phyloP scores from a whole-genome alignment of 192 early-diverging fungal genomes.

The Gonapodya sp. region DNA sequence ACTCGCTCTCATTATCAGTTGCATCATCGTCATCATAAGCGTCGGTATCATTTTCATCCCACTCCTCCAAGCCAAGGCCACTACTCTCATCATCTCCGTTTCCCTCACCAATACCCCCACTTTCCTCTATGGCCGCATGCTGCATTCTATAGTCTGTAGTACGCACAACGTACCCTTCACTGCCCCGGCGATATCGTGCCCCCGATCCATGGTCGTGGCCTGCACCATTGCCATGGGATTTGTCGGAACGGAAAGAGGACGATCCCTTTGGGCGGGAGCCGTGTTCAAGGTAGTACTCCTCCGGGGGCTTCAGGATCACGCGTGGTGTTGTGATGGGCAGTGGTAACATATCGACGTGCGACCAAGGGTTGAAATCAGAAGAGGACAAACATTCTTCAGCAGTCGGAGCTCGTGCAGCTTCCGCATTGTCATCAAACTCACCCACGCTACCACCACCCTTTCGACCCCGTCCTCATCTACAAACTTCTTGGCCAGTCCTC shows the following conservation, averaged over 20 bases:
- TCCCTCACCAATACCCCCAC: neutral
- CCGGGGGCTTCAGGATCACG: neutral
- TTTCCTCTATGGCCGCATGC: neutral
- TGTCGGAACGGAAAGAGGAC: neutral
- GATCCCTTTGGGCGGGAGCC: neutral
- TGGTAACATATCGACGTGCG: too few species aligned
- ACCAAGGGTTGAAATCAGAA: too few species aligned
- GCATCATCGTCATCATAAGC: neutral
- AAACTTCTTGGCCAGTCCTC: neutral
- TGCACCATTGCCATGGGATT: too few species aligned
- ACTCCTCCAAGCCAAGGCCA: neutral
- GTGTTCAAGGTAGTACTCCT: neutral
- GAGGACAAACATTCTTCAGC: neutral
- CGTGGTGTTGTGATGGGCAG: too few species aligned
- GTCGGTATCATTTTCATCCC: neutral
- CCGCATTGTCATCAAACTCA: neutral
- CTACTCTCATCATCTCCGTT: neutral
- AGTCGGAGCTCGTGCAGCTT: neutral
- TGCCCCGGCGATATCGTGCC: constrained; percentile 22
- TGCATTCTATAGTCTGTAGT: neutral
- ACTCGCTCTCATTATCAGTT: neutral
- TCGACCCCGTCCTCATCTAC: neutral
- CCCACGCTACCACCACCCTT: neutral
- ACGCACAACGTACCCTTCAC: constrained; percentile 42
- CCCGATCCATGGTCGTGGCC: too few species aligned